Evolutionary conservation across 192 early-diverging fungal species (phyloP).

Genomic region (Diversispora epigaea): DNA sequence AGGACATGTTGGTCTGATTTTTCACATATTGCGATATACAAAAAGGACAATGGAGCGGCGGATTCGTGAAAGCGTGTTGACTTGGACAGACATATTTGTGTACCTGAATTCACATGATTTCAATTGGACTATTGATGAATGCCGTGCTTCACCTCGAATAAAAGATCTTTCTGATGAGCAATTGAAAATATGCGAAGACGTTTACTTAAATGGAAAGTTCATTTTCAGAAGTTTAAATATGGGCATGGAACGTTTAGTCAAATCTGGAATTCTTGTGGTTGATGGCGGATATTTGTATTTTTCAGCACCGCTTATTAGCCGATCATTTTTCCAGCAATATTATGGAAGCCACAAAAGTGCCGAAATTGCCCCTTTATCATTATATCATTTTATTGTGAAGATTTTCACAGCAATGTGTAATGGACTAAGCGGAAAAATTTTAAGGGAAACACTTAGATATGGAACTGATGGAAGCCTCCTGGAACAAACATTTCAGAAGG

Average conservation of each 20-base stretch:
- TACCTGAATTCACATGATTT: conserved; percentile 1
- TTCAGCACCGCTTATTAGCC: conserved; percentile 14
- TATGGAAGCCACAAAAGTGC: background rate
- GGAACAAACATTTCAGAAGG: background rate
- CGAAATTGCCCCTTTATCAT: background rate
- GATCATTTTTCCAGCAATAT: conserved; percentile 18
- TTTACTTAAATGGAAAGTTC: conserved; percentile 4
- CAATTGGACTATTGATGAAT: background rate
- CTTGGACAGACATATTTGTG: background rate
- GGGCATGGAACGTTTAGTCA: background rate
- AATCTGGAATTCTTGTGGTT: conserved; percentile 8
- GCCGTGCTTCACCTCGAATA: background rate
- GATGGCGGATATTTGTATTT: background rate
- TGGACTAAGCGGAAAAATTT: background rate
- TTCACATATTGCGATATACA: background rate
- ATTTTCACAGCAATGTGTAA: conserved; percentile 19
- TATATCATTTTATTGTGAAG: conserved; percentile 12
- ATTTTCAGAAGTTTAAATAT: background rate
- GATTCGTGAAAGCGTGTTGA: background rate
- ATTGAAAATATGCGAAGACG: background rate
- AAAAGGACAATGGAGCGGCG: background rate
- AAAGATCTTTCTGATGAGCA: background rate
- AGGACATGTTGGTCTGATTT: conserved; percentile 4
- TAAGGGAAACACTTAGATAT: background rate
- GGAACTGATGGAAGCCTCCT: background rate